Base-by-base conservation (phyloP, 306 rosid genomes). In the Fagus sylvatica region DNA sequence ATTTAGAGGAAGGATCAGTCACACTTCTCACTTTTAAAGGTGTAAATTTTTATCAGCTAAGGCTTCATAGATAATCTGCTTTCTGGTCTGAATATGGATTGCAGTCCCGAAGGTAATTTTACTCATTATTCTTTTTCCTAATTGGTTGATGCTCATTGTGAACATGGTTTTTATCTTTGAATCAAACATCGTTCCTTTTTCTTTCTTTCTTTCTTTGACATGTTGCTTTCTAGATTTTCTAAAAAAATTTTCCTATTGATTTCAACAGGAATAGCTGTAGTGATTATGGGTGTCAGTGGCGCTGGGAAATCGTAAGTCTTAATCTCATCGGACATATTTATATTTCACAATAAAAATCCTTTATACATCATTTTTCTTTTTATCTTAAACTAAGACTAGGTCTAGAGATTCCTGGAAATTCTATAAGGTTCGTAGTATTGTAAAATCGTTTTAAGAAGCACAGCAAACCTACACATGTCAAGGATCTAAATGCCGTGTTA, bases 241-340 rank as follows among this genome's bases (percentile, higher is more conserved):
- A 8, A 36, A 37, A 16, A 6, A 6, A 65, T 65, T 57, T 8
- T 19, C 33, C 5, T 57, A 30, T 62, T 8, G 2, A 4, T 74
- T 48, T 28, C 11, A 10, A 30, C 89, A 88, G 93, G 80, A 48
- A 40, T 71, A 42, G 86, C 76, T 67, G 69, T 92, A 56, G 87
- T 94, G 36, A 39, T 94, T 41, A 89, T 89, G 93, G 98, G 96
- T 54, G 96, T 94, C 60, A 84, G 97, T 48, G 98, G 98, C 5
- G 90, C 93, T 5, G 97, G 98, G 56, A 92, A 94, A 89, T 85
- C 97, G 98, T 92, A 83, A 81, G 88, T 59, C 15, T 72, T 28
- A 28, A 39, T 5, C 19, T 56, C 39, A 15, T 55, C 39, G 12
- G 36, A 60, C 51, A 28, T 17, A 6, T 13, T 16, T 42, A 16